Evolutionary conservation across 139 green algal species (phyloP).

Genomic region (Bryopsis sp.): DNA sequence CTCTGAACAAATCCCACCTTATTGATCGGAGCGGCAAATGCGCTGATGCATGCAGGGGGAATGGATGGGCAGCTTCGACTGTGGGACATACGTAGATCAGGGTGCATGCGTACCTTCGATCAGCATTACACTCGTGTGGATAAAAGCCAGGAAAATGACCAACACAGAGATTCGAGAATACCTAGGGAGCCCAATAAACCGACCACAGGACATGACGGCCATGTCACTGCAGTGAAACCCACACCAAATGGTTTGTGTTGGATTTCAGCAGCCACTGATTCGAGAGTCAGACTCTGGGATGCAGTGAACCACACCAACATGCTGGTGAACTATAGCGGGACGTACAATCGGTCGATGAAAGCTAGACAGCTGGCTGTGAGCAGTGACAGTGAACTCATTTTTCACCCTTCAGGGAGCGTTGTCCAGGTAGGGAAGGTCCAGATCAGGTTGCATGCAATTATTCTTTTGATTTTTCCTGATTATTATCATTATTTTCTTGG

Average conservation of each 20-base stretch:
- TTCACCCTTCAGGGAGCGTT: slow-evolving; percentile 56
- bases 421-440: slow-evolving; percentile 34
- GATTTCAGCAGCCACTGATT: slow-evolving; percentile 64
- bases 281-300: slow-evolving; percentile 73
- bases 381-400: slow-evolving; percentile 49
- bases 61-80: slow-evolving; percentile 49
- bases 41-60: slow-evolving; percentile 32
- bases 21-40: too few relatives aligned
- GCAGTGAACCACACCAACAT: slow-evolving; percentile 32
- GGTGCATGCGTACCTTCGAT: slow-evolving; percentile 48
- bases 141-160: neutral
- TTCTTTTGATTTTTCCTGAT: neutral
- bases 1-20: too few relatives aligned
- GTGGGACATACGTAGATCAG: slow-evolving; percentile 66
- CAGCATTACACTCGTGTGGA: slow-evolving; percentile 33
- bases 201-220: slow-evolving; percentile 28
- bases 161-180: neutral
- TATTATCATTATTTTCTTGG: neutral
- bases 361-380: slow-evolving; percentile 49
- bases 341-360: slow-evolving; percentile 43
- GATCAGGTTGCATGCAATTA: neutral
- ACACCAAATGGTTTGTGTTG: slow-evolving; percentile 52
- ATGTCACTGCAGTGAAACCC: slow-evolving; percentile 40
- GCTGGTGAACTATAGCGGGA: slow-evolving; percentile 56
- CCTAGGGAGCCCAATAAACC: neutral